Base-by-base conservation (phyloP, 2,329 filamentous ascomycete species). In the Aspergillus sp. region DNA sequence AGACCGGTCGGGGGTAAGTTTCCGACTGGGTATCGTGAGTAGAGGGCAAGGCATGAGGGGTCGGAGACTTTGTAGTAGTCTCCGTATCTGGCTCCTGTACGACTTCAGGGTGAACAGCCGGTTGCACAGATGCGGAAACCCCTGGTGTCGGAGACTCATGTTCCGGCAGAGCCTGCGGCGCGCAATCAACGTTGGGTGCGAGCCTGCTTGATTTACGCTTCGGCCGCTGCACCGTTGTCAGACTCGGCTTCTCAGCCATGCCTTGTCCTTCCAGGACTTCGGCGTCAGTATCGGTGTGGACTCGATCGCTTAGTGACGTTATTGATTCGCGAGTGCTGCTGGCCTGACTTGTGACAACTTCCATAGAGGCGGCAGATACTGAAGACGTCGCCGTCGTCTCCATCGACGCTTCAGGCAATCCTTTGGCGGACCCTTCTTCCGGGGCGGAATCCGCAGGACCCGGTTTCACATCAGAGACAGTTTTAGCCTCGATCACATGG, bases 261-360 rank as follows among this genome's bases (percentile, higher is more conserved):
- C 67, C 68, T 42, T 60, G 64, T 9, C 64, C 69, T 54, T 71
- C 69, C 36, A 72, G 65, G 3, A 66, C 48, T 50, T 71, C 66
- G 7, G 56, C 21, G 9, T 62, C 56, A 4, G 61, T 50, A 49
- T 60, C 50, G 13, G 56, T 45, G 38, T 45, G 43, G 23, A 31
- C 19, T 25, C 47, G 47, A 55, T 65, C 64, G 19, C 50, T 58
- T 16, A 62, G 32, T 29, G 63, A 63, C 34, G 61, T 58, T 16
- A 59, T 47, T 19, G 63, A 62, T 29, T 57, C 46, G 4, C 57
- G 55, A 31, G 56, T 57, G 52, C 56, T 60, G 55, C 55, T 58
- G 23, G 59, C 34, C 47, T 58, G 58, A 53, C 62, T 61, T 2
- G 49, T 58, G 25, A 49, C 51, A 29, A 52, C 56, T 40, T 64